Percentiles rank a stretch among this genome's conserved stretches.
Conservation (phyloP, 176 grass and related monocot genomes). For the Olyra latifolia region DNA sequence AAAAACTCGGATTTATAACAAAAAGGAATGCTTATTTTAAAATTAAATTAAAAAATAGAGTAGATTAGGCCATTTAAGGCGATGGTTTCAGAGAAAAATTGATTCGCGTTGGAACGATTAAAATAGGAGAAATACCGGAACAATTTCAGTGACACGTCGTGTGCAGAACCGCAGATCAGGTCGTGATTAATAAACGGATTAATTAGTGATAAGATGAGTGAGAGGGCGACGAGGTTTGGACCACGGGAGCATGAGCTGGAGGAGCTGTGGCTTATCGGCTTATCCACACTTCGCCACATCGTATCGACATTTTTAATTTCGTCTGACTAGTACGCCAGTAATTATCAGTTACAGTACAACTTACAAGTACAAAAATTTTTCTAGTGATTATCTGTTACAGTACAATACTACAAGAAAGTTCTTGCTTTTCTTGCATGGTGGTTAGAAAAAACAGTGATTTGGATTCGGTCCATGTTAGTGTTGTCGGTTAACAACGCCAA, state of each 20-base stretch:
- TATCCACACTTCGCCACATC: background rate
- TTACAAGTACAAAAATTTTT: background rate
- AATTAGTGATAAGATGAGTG: background rate
- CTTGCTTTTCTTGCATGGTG: background rate
- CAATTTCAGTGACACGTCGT: background rate
- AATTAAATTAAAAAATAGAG: background rate
- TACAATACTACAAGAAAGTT: background rate
- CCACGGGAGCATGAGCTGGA: background rate
- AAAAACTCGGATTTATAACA: background rate
- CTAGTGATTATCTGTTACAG: background rate
- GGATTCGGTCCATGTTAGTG: background rate
- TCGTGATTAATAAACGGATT: constrained; percentile 25
- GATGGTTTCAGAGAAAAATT: background rate
- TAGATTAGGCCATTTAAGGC: background rate
- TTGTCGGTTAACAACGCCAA: background rate
- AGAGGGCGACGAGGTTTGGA: background rate
- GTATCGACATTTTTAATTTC: background rate
- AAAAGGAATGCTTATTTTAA: background rate
- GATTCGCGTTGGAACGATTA: background rate
- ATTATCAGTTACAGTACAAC: background rate
- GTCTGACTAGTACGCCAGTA: no score
- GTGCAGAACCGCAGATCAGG: background rate
- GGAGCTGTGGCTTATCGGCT: background rate
- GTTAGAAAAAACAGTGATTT: no score
- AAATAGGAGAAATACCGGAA: background rate